Percentiles rank a stretch among this genome's conserved stretches.
Conservation (phyloP, 2,329 filamentous ascomycete species). For the Macrophomina tecta region DNA sequence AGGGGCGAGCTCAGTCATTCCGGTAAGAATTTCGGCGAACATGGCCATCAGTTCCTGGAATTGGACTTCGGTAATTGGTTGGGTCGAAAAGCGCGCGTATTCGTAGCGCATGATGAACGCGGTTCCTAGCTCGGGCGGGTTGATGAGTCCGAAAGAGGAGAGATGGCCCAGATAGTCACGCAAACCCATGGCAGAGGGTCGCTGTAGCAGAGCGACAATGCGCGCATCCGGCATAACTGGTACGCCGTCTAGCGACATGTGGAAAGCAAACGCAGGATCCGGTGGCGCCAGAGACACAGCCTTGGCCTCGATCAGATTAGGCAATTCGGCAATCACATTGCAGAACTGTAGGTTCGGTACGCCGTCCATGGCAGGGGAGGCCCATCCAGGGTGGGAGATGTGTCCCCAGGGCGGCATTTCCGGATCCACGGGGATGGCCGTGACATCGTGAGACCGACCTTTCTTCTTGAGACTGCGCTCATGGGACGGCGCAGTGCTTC, state of each 20-base stretch:
- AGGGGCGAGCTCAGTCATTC: constrained; percentile 71
- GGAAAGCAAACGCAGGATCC: constrained; percentile 50
- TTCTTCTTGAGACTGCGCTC: constrained; percentile 43
- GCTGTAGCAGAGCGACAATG: constrained; percentile 73
- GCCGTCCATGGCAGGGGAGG: constrained; percentile 75
- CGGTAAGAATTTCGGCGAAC: constrained; percentile 80
- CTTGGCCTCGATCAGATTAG: constrained; percentile 89
- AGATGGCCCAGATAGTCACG: constrained; percentile 80
- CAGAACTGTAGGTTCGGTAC: constrained; percentile 82
- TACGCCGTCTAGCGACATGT: constrained; percentile 32
- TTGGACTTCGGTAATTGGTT: constrained; percentile 68
- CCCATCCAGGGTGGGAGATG: constrained; percentile 90
- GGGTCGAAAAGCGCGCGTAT: constrained; percentile 78
- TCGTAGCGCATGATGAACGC: constrained; percentile 81
- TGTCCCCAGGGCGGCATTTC: constrained; percentile 73
- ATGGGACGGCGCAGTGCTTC: constrained; percentile 34
- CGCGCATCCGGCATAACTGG: constrained; percentile 64
- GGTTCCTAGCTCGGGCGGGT: constrained; percentile 55
- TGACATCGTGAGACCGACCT: constrained; percentile 37
- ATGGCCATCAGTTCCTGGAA: constrained; percentile 83
- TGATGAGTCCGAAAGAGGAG: constrained; percentile 67
- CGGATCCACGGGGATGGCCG: constrained; percentile 48
- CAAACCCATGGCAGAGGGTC: constrained; percentile 73
- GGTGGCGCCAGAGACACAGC: constrained; percentile 82
- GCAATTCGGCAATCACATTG: constrained; percentile 81